Percentiles rank a stretch among this genome's conserved stretches.
phyloP scores from a whole-genome alignment of 179 eudicot genomes.

The Beta lomatogona region DNA sequence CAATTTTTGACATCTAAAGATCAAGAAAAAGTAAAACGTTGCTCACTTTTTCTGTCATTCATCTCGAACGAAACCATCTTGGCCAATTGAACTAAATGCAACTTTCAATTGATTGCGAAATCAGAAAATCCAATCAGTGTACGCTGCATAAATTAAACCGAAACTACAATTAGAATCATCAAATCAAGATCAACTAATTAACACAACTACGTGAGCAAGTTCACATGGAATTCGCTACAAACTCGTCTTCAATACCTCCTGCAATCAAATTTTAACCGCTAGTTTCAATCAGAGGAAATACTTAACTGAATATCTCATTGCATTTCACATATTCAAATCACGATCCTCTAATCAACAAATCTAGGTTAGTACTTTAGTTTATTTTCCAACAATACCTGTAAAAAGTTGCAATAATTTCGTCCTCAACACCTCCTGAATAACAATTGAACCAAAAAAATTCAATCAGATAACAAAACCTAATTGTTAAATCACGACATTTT shows the following conservation, averaged over 20 bases:
- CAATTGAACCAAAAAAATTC: not conserved
- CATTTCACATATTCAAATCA: constrained; percentile 4
- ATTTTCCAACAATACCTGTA: not conserved
- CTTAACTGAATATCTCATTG: not conserved
- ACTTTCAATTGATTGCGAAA: constrained; percentile 18
- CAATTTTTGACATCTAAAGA: not conserved
- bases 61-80: constrained; percentile 67
- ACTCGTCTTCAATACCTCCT: constrained; percentile 21
- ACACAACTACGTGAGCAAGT: not conserved
- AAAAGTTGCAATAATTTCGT: not conserved
- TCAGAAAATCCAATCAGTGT: constrained; percentile 5
- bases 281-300: not conserved
- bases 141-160: constrained; percentile 14
- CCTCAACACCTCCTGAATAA: constrained; percentile 13
- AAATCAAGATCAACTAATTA: not conserved
- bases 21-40: not conserved
- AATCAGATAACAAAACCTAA: not conserved
- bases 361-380: not conserved
- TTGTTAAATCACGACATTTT: not conserved
- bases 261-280: constrained; percentile 2
- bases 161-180: not conserved
- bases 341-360: not conserved
- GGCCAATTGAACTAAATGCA: constrained; percentile 14
- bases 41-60: constrained; percentile 56
- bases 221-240: not conserved